Conservation (phyloP, 2,329 filamentous ascomycete species). For the Colletotrichum acutatum region DNA sequence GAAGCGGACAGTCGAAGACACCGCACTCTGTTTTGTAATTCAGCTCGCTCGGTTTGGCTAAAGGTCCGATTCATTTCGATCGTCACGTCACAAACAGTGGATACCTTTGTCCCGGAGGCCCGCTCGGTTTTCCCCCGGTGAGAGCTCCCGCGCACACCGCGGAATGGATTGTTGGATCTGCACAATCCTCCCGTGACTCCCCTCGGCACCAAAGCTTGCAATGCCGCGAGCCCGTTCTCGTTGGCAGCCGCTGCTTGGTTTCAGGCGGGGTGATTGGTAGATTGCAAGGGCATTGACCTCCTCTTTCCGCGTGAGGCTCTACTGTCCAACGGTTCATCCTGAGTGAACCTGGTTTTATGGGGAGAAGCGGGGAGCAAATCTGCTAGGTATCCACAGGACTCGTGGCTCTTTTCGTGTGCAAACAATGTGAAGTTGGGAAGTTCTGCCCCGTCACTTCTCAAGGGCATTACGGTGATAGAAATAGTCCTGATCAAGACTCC, state of each 20-base stretch:
- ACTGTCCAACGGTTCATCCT: background rate
- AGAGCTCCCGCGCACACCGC: background rate
- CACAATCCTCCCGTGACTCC: background rate
- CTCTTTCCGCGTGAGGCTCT: background rate
- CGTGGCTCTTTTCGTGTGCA: background rate
- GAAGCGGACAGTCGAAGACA: background rate
- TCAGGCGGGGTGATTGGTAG: background rate
- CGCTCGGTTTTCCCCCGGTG: background rate
- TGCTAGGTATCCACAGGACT: background rate
- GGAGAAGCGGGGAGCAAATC: background rate
- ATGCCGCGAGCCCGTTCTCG: background rate
- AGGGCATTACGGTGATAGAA: background rate
- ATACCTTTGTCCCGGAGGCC: background rate
- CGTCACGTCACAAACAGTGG: background rate
- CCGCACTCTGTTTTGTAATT: background rate
- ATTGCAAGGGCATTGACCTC: background rate
- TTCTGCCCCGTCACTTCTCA: background rate
- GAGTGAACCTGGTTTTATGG: background rate
- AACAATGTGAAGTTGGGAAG: background rate
- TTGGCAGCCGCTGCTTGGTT: background rate
- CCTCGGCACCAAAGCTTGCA: background rate
- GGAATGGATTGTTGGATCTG: background rate
- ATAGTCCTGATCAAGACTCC: background rate
- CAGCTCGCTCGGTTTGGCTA: background rate
- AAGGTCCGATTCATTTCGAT: background rate